These are phyloP conservation scores for Protomyces inundatus DNA, from an alignment of 1,139 yeast species.

Conservation along the genomic window DNA sequence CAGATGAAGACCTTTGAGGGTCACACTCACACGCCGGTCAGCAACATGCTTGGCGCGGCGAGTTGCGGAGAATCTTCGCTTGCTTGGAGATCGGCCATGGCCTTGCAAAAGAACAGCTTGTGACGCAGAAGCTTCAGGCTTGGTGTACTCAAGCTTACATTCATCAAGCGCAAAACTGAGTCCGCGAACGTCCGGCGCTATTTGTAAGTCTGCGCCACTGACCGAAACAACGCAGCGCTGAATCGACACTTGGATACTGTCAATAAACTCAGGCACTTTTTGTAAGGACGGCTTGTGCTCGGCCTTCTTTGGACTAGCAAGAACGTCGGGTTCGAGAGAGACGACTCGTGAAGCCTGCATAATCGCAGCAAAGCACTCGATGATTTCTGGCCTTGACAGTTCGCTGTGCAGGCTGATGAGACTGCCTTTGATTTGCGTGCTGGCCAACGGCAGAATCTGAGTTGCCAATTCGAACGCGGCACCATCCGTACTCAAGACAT, in stretches of 20 bases:
- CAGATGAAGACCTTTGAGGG: not conserved
- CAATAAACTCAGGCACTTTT: conserved; percentile 3
- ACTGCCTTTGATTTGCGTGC: not conserved
- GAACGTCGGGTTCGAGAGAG: not conserved
- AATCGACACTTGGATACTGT: not conserved
- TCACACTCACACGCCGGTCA: not conserved
- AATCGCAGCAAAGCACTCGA: conserved; percentile 12
- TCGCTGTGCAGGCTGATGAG: conserved; percentile 6
- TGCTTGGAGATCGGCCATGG: not conserved
- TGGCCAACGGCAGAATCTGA: not conserved
- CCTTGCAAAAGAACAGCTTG: not conserved
- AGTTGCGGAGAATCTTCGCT: not conserved
- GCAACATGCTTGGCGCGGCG: not conserved
- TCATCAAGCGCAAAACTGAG: conserved; percentile 7
- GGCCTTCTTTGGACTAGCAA: not conserved
- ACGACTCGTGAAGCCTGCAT: not conserved
- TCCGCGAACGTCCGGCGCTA: conserved; percentile 25
- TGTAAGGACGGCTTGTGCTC: not conserved
- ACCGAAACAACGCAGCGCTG: not conserved
- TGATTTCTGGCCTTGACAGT: conserved; percentile 14
- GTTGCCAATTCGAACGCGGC: not conserved
- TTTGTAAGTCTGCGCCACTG: conserved; percentile 8
- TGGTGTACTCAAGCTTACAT: not conserved
- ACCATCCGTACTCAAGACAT: not conserved
- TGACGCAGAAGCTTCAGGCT: not conserved